A percentile compares a stretch with the other conserved stretches of the same genome.
These are phyloP conservation scores for Camellia oleifera DNA, from an alignment of 179 eudicot species.

Conservation along the genomic window DNA sequence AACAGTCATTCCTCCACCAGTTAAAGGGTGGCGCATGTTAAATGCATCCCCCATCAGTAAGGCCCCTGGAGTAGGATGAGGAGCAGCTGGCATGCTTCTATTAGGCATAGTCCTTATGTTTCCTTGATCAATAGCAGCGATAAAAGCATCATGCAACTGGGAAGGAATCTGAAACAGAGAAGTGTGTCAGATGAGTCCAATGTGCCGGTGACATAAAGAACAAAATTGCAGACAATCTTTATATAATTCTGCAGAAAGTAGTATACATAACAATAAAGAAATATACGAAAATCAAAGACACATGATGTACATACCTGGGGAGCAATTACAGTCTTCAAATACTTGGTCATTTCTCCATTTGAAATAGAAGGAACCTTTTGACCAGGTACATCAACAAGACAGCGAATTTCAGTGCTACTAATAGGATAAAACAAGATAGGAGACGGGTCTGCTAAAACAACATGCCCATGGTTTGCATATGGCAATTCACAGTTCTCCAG, in stretches of 20 bases:
- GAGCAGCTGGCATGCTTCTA: conserved; percentile 78
- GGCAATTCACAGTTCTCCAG: conserved; percentile 71
- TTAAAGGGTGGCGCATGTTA: conserved; percentile 80
- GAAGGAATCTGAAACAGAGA: conserved; percentile 46
- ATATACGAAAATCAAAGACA: neutral
- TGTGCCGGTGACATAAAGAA: too few species aligned
- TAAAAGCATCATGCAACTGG: conserved; percentile 46
- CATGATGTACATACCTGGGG: conserved; percentile 45
- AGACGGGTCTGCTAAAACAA: conserved; percentile 69
- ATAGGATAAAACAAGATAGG: conserved; percentile 70
- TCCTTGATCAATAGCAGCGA: conserved; percentile 61
- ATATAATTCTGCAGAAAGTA: neutral
- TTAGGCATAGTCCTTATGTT: conserved; percentile 73
- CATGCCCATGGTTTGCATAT: conserved; percentile 70
- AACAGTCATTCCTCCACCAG: conserved; percentile 85
- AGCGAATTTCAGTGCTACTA: conserved; percentile 73
- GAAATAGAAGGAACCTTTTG: conserved; percentile 63
- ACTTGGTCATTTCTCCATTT: conserved; percentile 63
- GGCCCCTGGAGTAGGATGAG: conserved; percentile 74
- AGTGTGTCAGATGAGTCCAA: too few species aligned
- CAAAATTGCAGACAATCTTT: neutral
- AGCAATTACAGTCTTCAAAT: conserved; percentile 59
- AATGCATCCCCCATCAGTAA: conserved; percentile 69
- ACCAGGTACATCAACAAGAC: conserved; percentile 79
- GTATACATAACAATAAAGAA: neutral